A percentile compares a stretch with the other conserved stretches of the same genome.
Conservation (phyloP, 2,329 filamentous ascomycete genomes). For the Xylaria hypoxylon region DNA sequence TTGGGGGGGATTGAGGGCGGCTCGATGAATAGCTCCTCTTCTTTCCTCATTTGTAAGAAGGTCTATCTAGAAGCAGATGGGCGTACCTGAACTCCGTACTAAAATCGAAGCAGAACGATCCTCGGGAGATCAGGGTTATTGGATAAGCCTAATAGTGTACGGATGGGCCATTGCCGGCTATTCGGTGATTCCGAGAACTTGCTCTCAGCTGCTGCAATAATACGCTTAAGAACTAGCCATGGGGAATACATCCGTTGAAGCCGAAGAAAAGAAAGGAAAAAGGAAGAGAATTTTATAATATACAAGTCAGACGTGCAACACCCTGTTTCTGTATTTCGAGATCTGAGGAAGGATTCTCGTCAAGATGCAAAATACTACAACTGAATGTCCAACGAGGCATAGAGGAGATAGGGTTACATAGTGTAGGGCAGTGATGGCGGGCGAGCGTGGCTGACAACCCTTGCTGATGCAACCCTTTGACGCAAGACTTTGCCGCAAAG, state of each 20-base stretch:
- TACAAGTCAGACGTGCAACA: background rate
- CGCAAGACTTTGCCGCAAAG: slow-evolving; percentile 6
- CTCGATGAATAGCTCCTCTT: background rate
- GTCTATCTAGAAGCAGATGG: no score
- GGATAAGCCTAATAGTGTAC: background rate
- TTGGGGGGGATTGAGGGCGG: background rate
- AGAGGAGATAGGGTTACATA: no score
- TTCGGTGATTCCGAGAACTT: background rate
- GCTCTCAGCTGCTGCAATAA: no score
- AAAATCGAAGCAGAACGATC: slow-evolving; percentile 15
- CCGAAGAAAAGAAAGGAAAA: background rate
- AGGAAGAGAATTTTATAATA: background rate
- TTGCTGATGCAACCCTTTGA: slow-evolving; percentile 12
- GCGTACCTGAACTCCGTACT: background rate
- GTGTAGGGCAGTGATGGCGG: background rate
- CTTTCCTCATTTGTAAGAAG: background rate
- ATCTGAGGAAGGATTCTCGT: slow-evolving; percentile 22
- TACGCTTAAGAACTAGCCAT: background rate
- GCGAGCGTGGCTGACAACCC: background rate
- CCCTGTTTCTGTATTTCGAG: background rate
- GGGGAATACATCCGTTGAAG: background rate
- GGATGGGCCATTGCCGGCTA: background rate
- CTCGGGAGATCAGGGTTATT: slow-evolving; percentile 9
- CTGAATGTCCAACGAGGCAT: slow-evolving; percentile 1
- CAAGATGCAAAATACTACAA: slow-evolving; percentile 12